phyloP scores from a whole-genome alignment of 345 rosid genomes.

The Corchorus olitorius region DNA sequence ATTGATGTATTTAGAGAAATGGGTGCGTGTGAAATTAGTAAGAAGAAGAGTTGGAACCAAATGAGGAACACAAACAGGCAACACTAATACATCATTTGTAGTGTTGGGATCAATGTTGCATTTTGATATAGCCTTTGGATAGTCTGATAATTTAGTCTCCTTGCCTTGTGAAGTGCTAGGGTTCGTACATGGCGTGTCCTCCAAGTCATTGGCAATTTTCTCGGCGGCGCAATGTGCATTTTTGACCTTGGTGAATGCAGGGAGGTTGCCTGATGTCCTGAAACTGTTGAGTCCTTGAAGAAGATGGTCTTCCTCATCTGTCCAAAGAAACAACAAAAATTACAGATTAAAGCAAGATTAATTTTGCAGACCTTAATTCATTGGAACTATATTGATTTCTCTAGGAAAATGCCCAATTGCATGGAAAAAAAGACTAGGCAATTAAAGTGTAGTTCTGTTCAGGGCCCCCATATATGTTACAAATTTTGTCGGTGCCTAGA shows the following conservation, averaged over 20 bases:
- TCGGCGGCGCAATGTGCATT: conserved; percentile 73
- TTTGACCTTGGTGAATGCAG: conserved; percentile 45
- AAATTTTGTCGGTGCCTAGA: too few species aligned
- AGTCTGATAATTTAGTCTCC: conserved; percentile 39
- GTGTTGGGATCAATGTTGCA: conserved; percentile 57
- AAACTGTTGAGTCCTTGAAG: conserved; percentile 77
- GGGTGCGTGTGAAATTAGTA: conserved; percentile 64
- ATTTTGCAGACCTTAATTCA: too few species aligned
- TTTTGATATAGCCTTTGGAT: conserved; percentile 45
- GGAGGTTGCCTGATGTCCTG: conserved; percentile 47
- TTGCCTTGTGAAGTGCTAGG: conserved; percentile 27
- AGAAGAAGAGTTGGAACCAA: conserved; percentile 65
- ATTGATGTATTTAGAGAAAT: conserved; percentile 52
- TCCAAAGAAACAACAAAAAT: too few species aligned
- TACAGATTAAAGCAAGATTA: too few species aligned
- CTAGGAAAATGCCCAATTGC: too few species aligned
- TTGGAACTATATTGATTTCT: too few species aligned
- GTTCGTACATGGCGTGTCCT: conserved; percentile 52
- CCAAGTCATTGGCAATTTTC: conserved; percentile 52
- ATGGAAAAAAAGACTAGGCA: too few species aligned
- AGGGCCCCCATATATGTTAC: too few species aligned
- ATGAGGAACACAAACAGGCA: conserved; percentile 67
- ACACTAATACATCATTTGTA: conserved; percentile 52
- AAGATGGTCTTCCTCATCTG: conserved; percentile 66
- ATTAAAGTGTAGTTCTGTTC: too few species aligned